Base-by-base conservation (phyloP, 108 stramenopile genomes). In the Cyclotella kingstonii region DNA sequence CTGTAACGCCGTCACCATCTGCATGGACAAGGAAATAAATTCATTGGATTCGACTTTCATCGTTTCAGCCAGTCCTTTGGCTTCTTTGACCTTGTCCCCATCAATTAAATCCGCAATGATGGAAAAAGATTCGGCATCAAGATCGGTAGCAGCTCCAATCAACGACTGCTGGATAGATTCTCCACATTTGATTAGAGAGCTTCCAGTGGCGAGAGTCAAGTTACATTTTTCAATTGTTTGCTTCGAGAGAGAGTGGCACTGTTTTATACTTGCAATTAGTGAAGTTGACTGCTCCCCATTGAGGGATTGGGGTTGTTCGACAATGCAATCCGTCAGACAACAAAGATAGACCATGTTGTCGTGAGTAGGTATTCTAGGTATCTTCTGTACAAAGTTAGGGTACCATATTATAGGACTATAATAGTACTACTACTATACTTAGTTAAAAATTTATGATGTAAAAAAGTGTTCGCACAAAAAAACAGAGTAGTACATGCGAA, bases 61-160 rank as follows among this genome's bases (percentile, higher is more conserved):
- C 14, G 64, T 58, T 0, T 43, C 43, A 3, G 77, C 81, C 39
- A 82, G 18, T 0, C 26, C 34, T 44, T 35, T 60, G 10, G 81
- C 77, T 50, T 69, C 60, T 23, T 52, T 40, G 3, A 65, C 21
- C 36, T 55, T 66, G 33, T 78, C 81, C 9, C 81, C 81, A 49
- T 78, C 77, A 2, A 76, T 78, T 35, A 82, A 50, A 45, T 82
- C 81, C 3, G 66, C 45, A 43, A 82, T 82, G 8, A 69, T 70
- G 9, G 68, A 73, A 28, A 82, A 71, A 0, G 70, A 58, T 33
- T 70, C 69, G 1, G 77, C 73, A 60, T 66, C 68, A 4, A 73
- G 33, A 30, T 64, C 61, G 26, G 68, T 42, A 1, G 60, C 54
- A n/a, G 55, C 64, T 9, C 63, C 62, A 5, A 71, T 38, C 25